Evolutionary conservation across 179 eudicot genomes (phyloP).

Genomic region (Heliamphora pulchella): DNA sequence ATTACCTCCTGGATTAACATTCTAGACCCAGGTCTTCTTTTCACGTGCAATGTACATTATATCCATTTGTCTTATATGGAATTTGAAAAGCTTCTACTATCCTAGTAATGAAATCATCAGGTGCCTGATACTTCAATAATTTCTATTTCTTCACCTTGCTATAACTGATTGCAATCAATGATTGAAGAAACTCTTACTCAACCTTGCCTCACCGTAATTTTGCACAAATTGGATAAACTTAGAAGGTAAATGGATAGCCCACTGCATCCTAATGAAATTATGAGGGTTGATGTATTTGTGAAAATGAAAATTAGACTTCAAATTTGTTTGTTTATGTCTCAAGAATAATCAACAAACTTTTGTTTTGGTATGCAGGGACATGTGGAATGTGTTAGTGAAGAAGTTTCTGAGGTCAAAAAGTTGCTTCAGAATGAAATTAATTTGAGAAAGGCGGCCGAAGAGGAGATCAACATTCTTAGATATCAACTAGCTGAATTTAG

Average conservation of each 20-base stretch:
- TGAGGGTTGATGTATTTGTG: not conserved
- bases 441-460: slow-evolving; percentile 71
- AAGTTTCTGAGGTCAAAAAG: slow-evolving; percentile 48
- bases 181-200: not conserved
- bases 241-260: no score
- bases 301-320: not conserved
- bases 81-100: not conserved
- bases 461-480: slow-evolving; percentile 57
- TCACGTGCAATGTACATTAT: not conserved
- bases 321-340: not conserved
- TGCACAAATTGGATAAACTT: not conserved
- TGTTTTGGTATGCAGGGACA: slow-evolving; percentile 30
- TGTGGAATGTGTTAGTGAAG: slow-evolving; percentile 37
- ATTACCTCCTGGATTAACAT: not conserved
- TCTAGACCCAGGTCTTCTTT: not conserved
- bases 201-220: not conserved
- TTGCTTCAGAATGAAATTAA: slow-evolving; percentile 60
- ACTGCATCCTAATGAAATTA: not conserved
- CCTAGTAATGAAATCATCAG: not conserved
- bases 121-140: not conserved
- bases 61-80: not conserved
- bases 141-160: no score
- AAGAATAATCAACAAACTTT: slow-evolving; percentile 14
- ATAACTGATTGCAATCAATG: not conserved
- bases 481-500: slow-evolving; percentile 46